Conservation (phyloP, 257 asterid species). For the Solanum lignicaule region DNA sequence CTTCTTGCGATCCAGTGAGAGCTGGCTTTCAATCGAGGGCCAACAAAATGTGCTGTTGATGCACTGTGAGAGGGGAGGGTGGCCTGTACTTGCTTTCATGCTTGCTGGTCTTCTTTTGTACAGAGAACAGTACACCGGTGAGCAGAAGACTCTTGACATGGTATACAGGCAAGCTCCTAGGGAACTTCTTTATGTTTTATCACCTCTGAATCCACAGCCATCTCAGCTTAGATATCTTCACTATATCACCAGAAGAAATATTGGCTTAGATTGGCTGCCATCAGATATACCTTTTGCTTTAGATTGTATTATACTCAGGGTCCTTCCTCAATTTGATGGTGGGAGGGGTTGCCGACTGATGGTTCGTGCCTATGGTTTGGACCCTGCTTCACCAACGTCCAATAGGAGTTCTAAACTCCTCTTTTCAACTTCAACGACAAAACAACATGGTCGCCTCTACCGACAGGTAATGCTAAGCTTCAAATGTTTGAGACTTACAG, state of each 20-base stretch:
- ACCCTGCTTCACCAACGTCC: slow-evolving; percentile 56
- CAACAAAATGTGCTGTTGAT: slow-evolving; percentile 92
- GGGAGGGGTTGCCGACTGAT: slow-evolving; percentile 88
- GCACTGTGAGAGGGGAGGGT: slow-evolving; percentile 98
- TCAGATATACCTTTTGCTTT: slow-evolving; percentile 69
- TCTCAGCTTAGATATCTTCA: slow-evolving; percentile 98
- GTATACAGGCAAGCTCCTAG: slow-evolving; percentile 94
- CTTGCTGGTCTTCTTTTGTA: slow-evolving; percentile 97
- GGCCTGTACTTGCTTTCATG: slow-evolving; percentile 99
- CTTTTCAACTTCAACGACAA: slow-evolving; percentile 56
- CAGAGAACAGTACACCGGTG: slow-evolving; percentile 86
- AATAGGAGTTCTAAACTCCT: slow-evolving; percentile 82
- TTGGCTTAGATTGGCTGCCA: slow-evolving; percentile 89
- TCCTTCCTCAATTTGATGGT: slow-evolving; percentile 62
- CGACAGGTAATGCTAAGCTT: slow-evolving; percentile 46
- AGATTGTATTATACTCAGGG: slow-evolving; percentile 6
- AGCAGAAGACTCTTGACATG: slow-evolving; percentile 97
- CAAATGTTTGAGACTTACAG: slow-evolving; percentile 6
- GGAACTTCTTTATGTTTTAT: slow-evolving; percentile 90
- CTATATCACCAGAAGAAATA: slow-evolving; percentile 70
- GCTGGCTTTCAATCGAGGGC: slow-evolving; percentile 97
- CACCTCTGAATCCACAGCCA: slow-evolving; percentile 93
- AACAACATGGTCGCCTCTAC: slow-evolving; percentile 49
- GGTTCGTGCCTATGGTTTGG: slow-evolving; percentile 84
- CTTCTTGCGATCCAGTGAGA: slow-evolving; percentile 93